These are phyloP conservation scores for Scutellaria galericulata DNA, from an alignment of 257 asterid species.

Conservation along the genomic window DNA sequence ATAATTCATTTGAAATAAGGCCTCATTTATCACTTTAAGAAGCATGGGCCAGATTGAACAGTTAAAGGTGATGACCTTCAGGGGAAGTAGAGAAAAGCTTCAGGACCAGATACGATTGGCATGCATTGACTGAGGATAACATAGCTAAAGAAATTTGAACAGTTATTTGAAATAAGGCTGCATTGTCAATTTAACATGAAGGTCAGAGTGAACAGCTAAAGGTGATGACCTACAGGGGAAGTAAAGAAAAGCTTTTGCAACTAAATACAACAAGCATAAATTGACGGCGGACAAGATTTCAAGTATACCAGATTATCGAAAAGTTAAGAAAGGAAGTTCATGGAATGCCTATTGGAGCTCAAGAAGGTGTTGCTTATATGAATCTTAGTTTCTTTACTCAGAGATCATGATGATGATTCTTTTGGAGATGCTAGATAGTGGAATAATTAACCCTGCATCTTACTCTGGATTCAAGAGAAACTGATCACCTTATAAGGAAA, in stretches of 20 bases:
- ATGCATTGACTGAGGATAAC: neutral
- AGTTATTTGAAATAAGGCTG: neutral
- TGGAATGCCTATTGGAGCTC: neutral
- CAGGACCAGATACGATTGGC: neutral
- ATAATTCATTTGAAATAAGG: neutral
- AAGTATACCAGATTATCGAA: neutral
- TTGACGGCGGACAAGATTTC: neutral
- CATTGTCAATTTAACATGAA: constrained; percentile 11
- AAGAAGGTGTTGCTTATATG: constrained; percentile 10
- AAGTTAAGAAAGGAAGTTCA: neutral
- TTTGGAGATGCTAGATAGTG: neutral
- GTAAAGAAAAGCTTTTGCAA: no score
- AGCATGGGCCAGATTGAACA: neutral
- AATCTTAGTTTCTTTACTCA: neutral
- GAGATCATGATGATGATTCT: constrained; percentile 18
- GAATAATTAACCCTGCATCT: no score
- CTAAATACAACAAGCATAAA: neutral
- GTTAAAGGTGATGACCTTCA: neutral
- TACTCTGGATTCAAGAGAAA: no score
- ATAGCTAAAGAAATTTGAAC: neutral
- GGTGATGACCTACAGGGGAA: neutral
- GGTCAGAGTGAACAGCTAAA: neutral
- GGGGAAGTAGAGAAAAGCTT: no score
- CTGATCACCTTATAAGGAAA: no score
- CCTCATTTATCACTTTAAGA: constrained; percentile 15